Evolutionary conservation across 352 stramenopile species (phyloP).

Genomic region (Aphanomyces stellatus): DNA sequence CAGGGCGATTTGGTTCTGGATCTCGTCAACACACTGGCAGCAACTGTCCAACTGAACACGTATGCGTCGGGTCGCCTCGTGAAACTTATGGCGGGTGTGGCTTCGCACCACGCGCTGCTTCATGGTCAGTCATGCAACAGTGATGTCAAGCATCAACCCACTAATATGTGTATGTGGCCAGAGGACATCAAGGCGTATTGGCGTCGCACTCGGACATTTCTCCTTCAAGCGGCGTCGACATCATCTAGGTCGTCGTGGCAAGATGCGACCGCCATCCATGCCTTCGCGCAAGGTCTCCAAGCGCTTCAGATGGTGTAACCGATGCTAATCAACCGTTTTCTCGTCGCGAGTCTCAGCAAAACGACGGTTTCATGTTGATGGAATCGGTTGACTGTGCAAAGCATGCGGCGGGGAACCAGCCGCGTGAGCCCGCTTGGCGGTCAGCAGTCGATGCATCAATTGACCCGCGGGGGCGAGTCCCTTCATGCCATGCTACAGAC

Average conservation of each 20-base stretch:
- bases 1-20: conserved; percentile 56
- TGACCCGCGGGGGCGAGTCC: no score
- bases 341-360: no score
- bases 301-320: not conserved
- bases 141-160: not conserved
- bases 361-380: not conserved
- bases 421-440: no score
- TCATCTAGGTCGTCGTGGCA: no score
- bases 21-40: conserved; percentile 43
- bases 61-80: not conserved
- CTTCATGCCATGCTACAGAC: no score
- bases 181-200: conserved; percentile 8
- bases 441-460: no score
- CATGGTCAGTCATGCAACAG: not conserved
- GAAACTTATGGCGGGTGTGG: conserved; percentile 17
- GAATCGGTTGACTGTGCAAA: not conserved
- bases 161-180: not conserved
- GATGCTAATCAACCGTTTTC: no score
- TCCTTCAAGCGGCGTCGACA: not conserved
- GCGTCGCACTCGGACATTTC: not conserved
- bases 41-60: conserved; percentile 25
- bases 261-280: not conserved
- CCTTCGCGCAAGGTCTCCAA: not conserved
- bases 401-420: no score
- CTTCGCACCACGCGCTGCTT: not conserved